Evolutionary conservation across 2,329 filamentous ascomycete species (phyloP).

Genomic region (Neonectria faginata): DNA sequence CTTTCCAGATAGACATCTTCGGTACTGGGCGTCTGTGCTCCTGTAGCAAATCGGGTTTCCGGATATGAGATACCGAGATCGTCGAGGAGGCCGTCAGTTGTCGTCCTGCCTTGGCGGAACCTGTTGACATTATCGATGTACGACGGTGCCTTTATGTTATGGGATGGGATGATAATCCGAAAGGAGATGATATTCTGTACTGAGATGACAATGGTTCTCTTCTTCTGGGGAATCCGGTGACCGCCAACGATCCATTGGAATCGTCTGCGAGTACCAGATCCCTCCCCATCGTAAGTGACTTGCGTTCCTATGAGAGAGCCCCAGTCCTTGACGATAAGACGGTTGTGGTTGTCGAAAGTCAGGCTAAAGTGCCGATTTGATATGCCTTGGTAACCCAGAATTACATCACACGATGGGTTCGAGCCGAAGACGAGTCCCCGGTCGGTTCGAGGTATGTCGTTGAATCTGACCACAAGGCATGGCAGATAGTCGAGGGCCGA

Average conservation of each 20-base stretch:
- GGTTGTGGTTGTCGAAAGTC: slow-evolving; percentile 6
- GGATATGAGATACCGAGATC: slow-evolving; percentile 3
- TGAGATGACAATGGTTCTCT: slow-evolving; percentile 26
- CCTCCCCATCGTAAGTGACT: no score
- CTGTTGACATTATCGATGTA: not conserved
- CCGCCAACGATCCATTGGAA: slow-evolving; percentile 42
- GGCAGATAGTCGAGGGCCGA: slow-evolving; percentile 4
- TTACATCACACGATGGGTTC: slow-evolving; percentile 30
- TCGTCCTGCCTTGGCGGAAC: not conserved
- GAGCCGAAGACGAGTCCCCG: slow-evolving; percentile 34
- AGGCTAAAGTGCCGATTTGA: slow-evolving; percentile 29
- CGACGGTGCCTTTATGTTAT: not conserved
- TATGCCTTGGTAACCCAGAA: slow-evolving; percentile 20
- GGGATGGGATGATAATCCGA: slow-evolving; percentile 19
- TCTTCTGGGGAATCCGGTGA: slow-evolving; percentile 10
- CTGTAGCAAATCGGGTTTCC: not conserved
- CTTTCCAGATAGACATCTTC: not conserved
- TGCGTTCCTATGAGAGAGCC: slow-evolving; percentile 37
- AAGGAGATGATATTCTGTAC: slow-evolving; percentile 18
- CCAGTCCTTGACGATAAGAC: slow-evolving; percentile 37
- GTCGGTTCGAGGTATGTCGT: slow-evolving; percentile 29
- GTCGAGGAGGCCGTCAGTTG: slow-evolving; percentile 20
- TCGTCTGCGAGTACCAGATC: no score
- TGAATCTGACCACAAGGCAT: slow-evolving; percentile 32
- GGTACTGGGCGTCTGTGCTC: not conserved